These are phyloP conservation scores for Pharus latifolius DNA, from an alignment of 176 grass and related monocot genomes.

Conservation along the genomic window DNA sequence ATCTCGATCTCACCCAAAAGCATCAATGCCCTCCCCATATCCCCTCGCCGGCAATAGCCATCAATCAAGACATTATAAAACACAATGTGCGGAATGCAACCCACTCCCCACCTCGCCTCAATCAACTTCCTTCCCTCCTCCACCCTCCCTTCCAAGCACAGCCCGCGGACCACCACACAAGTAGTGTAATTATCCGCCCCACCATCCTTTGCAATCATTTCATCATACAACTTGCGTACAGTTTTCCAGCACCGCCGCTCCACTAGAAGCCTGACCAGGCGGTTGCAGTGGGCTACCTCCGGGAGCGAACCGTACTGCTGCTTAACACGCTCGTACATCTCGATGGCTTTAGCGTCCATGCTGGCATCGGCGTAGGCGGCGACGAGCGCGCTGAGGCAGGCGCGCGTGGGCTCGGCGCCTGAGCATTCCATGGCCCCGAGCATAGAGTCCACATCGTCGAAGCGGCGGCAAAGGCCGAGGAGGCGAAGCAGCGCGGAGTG, in stretches of 20 bases:
- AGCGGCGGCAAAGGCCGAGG: constrained; percentile 17
- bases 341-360: constrained; percentile 11
- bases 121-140: constrained; percentile 61
- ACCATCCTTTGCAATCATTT: constrained; percentile 45
- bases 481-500: constrained; percentile 28
- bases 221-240: constrained; percentile 43
- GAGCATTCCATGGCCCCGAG: constrained; percentile 5
- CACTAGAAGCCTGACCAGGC: constrained; percentile 46
- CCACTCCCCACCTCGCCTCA: constrained; percentile 61
- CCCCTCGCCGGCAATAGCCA: too few species aligned
- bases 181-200: constrained; percentile 63
- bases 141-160: constrained; percentile 60
- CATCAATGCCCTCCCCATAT: constrained; percentile 35
- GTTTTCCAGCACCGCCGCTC: constrained; percentile 13
- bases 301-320: constrained; percentile 21
- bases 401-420: constrained; percentile 16
- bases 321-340: constrained; percentile 16
- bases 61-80: constrained; percentile 73
- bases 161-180: constrained; percentile 48
- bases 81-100: constrained; percentile 40
- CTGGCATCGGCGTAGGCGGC: constrained; percentile 26
- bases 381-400: constrained; percentile 5
- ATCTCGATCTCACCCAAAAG: constrained; percentile 54
- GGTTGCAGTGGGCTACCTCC: constrained; percentile 20
- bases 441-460: constrained; percentile 2